Conservation (phyloP, 495 filamentous ascomycete species). For the Talaromyces borbonicus region DNA sequence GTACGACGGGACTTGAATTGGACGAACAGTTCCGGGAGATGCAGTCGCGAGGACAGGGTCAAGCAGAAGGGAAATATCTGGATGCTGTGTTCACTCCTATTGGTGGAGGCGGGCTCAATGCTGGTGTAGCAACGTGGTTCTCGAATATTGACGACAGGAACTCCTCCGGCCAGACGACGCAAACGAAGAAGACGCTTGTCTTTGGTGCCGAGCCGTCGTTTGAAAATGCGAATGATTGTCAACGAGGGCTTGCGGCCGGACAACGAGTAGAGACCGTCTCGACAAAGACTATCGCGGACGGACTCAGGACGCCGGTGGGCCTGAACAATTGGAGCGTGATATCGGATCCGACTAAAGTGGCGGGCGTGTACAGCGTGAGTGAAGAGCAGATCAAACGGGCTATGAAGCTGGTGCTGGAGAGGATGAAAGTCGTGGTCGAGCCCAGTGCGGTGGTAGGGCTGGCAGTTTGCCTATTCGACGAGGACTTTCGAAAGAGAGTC, state of each 20-base stretch:
- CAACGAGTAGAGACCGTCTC: constrained; percentile 55
- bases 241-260: constrained; percentile 52
- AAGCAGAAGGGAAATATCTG: constrained; percentile 26
- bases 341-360: constrained; percentile 57
- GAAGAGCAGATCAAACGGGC: constrained; percentile 77
- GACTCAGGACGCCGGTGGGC: constrained; percentile 77
- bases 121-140: constrained; percentile 70
- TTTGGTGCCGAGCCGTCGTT: constrained; percentile 90
- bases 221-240: constrained; percentile 75
- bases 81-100: constrained; percentile 79
- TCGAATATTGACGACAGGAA: too few species aligned
- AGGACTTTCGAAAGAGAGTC: constrained; percentile 65
- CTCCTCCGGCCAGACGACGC: constrained; percentile 30
- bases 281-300: constrained; percentile 81
- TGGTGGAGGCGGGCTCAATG: constrained; percentile 83
- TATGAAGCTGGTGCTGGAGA: constrained; percentile 70
- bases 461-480: constrained; percentile 74
- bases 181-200: constrained; percentile 46
- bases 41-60: constrained; percentile 10
- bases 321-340: constrained; percentile 72
- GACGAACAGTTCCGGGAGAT: constrained; percentile 55
- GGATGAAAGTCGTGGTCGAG: constrained; percentile 88
- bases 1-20: constrained; percentile 79
- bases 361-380: constrained; percentile 63
- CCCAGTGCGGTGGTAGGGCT: constrained; percentile 80